phyloP scores from a whole-genome alignment of 129 eudicot species.

The Arctium minus region DNA sequence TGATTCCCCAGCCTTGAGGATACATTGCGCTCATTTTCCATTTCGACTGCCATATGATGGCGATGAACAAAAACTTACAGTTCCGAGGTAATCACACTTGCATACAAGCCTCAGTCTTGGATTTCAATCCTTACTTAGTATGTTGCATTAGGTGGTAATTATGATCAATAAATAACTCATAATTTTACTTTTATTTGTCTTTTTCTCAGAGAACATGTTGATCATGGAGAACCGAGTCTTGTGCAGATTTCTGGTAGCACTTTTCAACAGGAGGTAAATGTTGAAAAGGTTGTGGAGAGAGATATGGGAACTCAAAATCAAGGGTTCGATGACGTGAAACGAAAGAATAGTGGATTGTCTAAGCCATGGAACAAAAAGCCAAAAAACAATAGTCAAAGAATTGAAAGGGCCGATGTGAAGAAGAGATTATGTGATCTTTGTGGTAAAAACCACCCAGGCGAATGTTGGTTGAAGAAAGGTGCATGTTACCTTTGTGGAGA shows the following conservation, averaged over 20 bases:
- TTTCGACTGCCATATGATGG: conserved; percentile 63
- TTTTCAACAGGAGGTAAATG: background rate
- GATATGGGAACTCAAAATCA: background rate
- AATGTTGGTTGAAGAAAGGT: background rate
- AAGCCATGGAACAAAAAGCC: background rate
- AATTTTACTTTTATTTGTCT: background rate
- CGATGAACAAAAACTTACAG: conserved; percentile 24
- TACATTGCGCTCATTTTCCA: conserved; percentile 88
- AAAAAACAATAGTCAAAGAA: background rate
- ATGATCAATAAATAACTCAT: background rate
- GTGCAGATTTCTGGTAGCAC: background rate
- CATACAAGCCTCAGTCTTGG: background rate
- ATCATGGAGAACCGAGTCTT: background rate
- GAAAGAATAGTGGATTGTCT: background rate
- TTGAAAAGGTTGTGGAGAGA: background rate
- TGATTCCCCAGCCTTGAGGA: conserved; percentile 56
- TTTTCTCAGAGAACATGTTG: background rate
- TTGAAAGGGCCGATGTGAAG: background rate
- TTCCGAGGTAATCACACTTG: conserved; percentile 3
- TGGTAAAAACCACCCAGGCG: no score
- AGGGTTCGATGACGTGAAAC: background rate
- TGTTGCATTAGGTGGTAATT: background rate
- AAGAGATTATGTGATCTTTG: background rate
- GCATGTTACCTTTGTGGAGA: background rate
- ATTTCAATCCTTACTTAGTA: background rate